Percentiles rank a stretch among this genome's conserved stretches.
Evolutionary conservation across 129 eudicot genomes (phyloP).

Genomic region (Gnaphalium uliginosum): DNA sequence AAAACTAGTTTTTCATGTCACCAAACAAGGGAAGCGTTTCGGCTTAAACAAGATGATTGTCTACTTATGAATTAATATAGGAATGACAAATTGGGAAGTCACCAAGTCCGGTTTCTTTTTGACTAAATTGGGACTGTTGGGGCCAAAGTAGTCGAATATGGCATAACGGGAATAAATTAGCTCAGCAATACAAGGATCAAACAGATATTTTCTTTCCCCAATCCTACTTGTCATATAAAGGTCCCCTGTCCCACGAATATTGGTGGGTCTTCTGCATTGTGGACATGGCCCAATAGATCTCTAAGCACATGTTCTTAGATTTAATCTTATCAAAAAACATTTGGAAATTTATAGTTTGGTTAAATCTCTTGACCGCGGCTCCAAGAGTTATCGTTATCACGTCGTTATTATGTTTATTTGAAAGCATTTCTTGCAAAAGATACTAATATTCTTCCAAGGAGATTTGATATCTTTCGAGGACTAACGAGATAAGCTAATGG

Average conservation of each 20-base stretch:
- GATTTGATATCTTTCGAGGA: neutral
- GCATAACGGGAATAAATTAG: neutral
- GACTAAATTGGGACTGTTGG: neutral
- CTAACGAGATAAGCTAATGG: neutral
- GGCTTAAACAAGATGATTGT: neutral
- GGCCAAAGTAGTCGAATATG: neutral
- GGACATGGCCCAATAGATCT: constrained; percentile 12
- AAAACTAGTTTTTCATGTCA: neutral
- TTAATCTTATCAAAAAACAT: too few relatives aligned
- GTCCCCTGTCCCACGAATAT: constrained; percentile 12
- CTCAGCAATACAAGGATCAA: constrained; percentile 14
- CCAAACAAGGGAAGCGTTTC: neutral
- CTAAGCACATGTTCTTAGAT: neutral
- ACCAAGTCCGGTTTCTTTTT: neutral
- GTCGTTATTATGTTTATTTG: neutral
- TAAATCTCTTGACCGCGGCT: too few relatives aligned
- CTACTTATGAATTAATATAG: neutral
- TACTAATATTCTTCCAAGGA: constrained; percentile 5
- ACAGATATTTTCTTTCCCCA: neutral
- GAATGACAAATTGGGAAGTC: neutral
- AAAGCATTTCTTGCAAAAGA: neutral
- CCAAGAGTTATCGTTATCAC: neutral
- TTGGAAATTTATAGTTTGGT: too few relatives aligned
- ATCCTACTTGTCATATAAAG: neutral
- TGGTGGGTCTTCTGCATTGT: neutral